Evolutionary conservation across 495 filamentous ascomycete species (phyloP).

Genomic region (Aspergillus nanangensis): DNA sequence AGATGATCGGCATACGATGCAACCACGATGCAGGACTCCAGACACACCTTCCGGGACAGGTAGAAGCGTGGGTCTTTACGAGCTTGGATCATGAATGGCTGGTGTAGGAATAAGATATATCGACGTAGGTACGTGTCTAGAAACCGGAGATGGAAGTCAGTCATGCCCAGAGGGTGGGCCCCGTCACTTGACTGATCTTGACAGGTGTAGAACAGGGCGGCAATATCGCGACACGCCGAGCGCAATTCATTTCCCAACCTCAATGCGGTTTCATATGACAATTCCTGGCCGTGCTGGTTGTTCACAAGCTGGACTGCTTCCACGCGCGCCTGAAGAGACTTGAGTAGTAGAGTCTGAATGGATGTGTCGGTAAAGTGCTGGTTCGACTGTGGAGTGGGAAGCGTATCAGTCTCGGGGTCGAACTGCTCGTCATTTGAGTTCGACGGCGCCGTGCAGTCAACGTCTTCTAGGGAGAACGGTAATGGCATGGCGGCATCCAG

Average conservation of each 20-base stretch:
- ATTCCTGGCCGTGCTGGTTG: slow-evolving; percentile 21
- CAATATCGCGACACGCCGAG: slow-evolving; percentile 12
- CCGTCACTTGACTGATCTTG: background rate
- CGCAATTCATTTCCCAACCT: slow-evolving; percentile 6
- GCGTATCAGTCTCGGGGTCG: slow-evolving; percentile 26
- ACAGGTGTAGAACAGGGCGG: slow-evolving; percentile 8
- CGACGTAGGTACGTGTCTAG: slow-evolving; percentile 37
- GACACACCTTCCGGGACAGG: slow-evolving; percentile 42
- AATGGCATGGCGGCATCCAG: slow-evolving; percentile 40
- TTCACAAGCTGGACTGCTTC: slow-evolving; percentile 33
- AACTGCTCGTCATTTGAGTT: slow-evolving; percentile 49
- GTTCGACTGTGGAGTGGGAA: no score
- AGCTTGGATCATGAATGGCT: slow-evolving; percentile 38
- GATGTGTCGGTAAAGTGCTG: slow-evolving; percentile 39
- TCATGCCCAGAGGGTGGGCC: slow-evolving; percentile 9
- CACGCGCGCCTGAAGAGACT: slow-evolving; percentile 35
- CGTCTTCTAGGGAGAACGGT: slow-evolving; percentile 41
- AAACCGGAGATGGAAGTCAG: slow-evolving; percentile 18
- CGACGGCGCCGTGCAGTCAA: slow-evolving; percentile 39
- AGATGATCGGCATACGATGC: slow-evolving; percentile 14
- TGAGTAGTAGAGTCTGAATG: slow-evolving; percentile 37
- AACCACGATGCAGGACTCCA: slow-evolving; percentile 31
- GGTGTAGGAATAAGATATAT: slow-evolving; percentile 42
- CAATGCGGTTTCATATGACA: slow-evolving; percentile 35
- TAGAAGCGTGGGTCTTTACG: slow-evolving; percentile 38